phyloP scores from a whole-genome alignment of 2,329 filamentous ascomycete species.

The Penicillium decumbens region DNA sequence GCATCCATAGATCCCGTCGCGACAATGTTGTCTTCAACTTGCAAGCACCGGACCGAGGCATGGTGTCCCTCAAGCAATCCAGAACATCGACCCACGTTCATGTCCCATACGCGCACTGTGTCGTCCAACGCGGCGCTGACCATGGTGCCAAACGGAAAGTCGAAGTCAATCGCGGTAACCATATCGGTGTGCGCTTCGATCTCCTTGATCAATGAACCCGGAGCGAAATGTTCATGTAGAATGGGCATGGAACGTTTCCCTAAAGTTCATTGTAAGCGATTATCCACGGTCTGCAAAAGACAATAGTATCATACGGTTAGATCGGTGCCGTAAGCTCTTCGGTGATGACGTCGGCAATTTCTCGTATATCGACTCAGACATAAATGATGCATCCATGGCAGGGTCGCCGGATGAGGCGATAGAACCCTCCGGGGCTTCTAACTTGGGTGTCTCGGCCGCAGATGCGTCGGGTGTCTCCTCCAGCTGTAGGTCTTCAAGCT shows the following conservation, averaged over 20 bases:
- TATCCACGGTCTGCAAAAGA: background rate
- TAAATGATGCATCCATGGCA: conserved; percentile 63
- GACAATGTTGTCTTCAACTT: conserved; percentile 92
- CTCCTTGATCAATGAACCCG: conserved; percentile 82
- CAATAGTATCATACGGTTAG: conserved; percentile 32
- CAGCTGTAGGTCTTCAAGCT: conserved; percentile 56
- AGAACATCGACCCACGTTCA: conserved; percentile 88
- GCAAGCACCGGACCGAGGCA: conserved; percentile 84
- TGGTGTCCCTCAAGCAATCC: conserved; percentile 89
- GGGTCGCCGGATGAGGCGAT: conserved; percentile 51
- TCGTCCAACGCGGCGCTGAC: conserved; percentile 90
- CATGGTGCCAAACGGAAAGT: conserved; percentile 93
- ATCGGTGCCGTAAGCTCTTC: conserved; percentile 48
- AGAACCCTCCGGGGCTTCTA: conserved; percentile 42
- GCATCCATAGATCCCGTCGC: conserved; percentile 94
- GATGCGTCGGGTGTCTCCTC: conserved; percentile 45
- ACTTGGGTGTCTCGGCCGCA: conserved; percentile 33
- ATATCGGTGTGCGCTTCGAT: conserved; percentile 82
- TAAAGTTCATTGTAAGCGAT: conserved; percentile 41
- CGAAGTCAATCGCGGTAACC: conserved; percentile 89
- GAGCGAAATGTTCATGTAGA: conserved; percentile 88
- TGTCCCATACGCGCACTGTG: conserved; percentile 90
- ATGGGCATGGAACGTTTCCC: conserved; percentile 76
- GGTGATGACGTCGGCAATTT: conserved; percentile 71
- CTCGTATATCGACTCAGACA: conserved; percentile 97